phyloP scores from a whole-genome alignment of 140 eudicot species.

The Flaveria floridana region DNA sequence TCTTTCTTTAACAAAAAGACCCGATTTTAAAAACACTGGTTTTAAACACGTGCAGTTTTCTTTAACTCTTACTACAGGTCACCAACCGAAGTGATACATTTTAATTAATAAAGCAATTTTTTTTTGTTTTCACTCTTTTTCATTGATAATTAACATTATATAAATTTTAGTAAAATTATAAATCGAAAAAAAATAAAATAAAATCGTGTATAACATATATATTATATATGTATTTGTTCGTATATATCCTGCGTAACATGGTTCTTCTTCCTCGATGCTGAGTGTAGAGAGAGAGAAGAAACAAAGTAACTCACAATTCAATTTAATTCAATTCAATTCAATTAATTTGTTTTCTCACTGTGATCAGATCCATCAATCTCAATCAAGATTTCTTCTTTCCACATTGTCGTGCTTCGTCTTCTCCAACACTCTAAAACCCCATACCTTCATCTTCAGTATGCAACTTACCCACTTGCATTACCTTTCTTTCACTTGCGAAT shows the following conservation, averaged over 20 bases:
- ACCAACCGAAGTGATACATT: too few species aligned
- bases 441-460: not conserved
- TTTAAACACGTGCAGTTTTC: too few species aligned
- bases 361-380: constrained; percentile 36
- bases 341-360: not conserved
- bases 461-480: constrained; percentile 3
- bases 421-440: constrained; percentile 7
- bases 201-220: not conserved
- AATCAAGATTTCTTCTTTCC: constrained; percentile 18
- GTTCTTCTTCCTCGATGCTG: not conserved
- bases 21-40: too few species aligned
- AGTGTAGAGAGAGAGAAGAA: constrained; percentile 1
- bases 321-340: not conserved
- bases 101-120: too few species aligned
- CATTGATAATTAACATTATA: too few species aligned
- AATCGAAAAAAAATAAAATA: too few species aligned
- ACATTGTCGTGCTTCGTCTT: constrained; percentile 19
- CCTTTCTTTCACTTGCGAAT: constrained; percentile 18
- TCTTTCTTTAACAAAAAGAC: too few species aligned
- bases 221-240: too few species aligned
- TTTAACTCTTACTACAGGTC: too few species aligned
- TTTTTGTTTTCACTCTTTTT: too few species aligned
- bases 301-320: not conserved
- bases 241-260: too few species aligned
- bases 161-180: too few species aligned